A percentile compares a stretch with the other conserved stretches of the same genome.
Evolutionary conservation across 2,329 filamentous ascomycete genomes (phyloP).

Genomic region (Rhinocladiella mackenziei): DNA sequence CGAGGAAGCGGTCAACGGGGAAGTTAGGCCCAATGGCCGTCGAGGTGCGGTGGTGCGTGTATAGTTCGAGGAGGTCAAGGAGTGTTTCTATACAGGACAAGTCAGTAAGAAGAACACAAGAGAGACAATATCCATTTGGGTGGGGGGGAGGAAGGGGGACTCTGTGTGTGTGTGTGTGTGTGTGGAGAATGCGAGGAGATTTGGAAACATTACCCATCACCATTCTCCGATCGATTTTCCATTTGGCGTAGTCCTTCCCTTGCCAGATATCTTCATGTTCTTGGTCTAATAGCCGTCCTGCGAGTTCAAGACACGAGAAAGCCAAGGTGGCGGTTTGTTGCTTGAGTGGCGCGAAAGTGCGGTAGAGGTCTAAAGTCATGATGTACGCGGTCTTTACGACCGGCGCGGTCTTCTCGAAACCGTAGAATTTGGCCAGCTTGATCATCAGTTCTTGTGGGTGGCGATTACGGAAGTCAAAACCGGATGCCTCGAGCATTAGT

Average conservation of each 20-base stretch:
- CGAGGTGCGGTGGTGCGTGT: constrained; percentile 73
- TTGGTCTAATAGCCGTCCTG: constrained; percentile 59
- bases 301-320: constrained; percentile 75
- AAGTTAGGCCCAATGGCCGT: constrained; percentile 71
- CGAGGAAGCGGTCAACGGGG: constrained; percentile 73
- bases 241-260: constrained; percentile 48
- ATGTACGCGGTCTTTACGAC: constrained; percentile 70
- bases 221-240: constrained; percentile 45
- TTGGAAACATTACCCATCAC: constrained; percentile 42
- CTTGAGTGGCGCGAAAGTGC: constrained; percentile 88
- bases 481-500: constrained; percentile 84
- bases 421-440: constrained; percentile 66
- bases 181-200: too few species aligned
- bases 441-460: constrained; percentile 81
- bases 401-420: constrained; percentile 48
- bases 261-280: constrained; percentile 50
- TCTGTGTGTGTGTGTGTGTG: too few species aligned
- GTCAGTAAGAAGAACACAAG: neutral
- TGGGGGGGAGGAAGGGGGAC: too few species aligned
- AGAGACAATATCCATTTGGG: neutral
- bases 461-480: constrained; percentile 88
- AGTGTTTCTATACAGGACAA: constrained; percentile 62
- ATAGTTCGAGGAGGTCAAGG: constrained; percentile 85
- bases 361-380: constrained; percentile 84
- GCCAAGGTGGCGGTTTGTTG: constrained; percentile 82